Percentiles rank a stretch among this genome's conserved stretches.
Evolutionary conservation across 495 filamentous ascomycete species (phyloP).

Genomic region (Trichoderma orchidacearum): DNA sequence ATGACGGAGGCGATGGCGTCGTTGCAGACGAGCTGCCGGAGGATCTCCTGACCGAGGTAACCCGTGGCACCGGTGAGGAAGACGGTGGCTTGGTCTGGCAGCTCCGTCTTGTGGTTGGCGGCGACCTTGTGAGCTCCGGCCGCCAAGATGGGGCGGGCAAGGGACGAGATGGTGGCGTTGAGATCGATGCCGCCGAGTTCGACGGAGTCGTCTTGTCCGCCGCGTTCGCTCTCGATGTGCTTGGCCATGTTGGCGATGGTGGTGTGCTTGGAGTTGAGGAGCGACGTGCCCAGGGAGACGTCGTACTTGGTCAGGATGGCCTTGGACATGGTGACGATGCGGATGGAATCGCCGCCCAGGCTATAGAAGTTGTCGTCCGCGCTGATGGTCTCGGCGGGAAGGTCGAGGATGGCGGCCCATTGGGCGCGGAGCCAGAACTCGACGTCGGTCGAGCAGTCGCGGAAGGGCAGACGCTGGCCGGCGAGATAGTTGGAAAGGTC

Average conservation of each 20-base stretch:
- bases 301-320: not conserved
- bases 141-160: not conserved
- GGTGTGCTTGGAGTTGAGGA: not conserved
- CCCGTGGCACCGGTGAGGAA: not conserved
- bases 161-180: not conserved
- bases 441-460: conserved; percentile 6
- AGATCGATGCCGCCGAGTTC: not conserved
- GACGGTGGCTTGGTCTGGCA: not conserved
- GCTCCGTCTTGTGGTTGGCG: not conserved
- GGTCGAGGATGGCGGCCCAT: conserved; percentile 13
- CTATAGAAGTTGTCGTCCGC: conserved; percentile 41
- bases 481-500: not conserved
- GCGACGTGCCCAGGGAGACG: not conserved
- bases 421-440: conserved; percentile 7
- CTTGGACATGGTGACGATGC: conserved; percentile 4
- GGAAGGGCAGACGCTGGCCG: conserved; percentile 4
- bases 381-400: conserved; percentile 17
- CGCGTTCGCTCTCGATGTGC: not conserved
- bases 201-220: not conserved
- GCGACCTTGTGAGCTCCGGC: not conserved
- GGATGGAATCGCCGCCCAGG: conserved; percentile 49
- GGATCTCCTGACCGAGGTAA: not conserved
- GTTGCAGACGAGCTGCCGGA: not conserved
- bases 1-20: not conserved
- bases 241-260: not conserved